Base-by-base conservation (phyloP, 805 yeast species). In the Wickerhamomyces canadensis region DNA sequence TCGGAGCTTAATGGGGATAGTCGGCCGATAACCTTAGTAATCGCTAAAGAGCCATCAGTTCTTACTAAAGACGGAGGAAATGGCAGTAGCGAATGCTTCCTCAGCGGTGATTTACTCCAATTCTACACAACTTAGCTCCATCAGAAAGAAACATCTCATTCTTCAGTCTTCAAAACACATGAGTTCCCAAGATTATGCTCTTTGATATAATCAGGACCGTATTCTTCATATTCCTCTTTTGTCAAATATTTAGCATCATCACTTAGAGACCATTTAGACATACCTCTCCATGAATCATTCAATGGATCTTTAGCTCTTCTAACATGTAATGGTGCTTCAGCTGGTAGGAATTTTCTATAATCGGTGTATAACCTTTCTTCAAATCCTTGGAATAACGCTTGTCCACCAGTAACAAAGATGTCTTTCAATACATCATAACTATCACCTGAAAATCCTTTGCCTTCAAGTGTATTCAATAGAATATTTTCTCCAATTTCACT, bases 231-330 rank as follows among this genome's bases (percentile, higher is more conserved):
- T 44, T 89, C 95, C 38, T 70, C 61, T 46, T 70, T 75, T 0
- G 93, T 72, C 18, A 91, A 66, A 41, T 70, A 76, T 19, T 65
- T 49, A 27, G 72, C 68, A 14, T 68, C 76, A 1, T 61, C 68
- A 17, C 72, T 67, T 3, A 51, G 49, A 6, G 89, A 66, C 84
- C 95, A 85, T 51, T 74, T 72, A 11, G 85, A 79, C 95, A 93
- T 88, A 21, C 98, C 98, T 51, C 69, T 80, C 98, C 98, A 93
- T 1, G 97, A 76, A 58, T 91, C 98, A 22, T 74, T 52, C 1
- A 74, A 48, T 2, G 96, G 91, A 55, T 85, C 78, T 3, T 59
- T 46, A 0, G 96, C 93, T 14, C 61, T 54, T 38, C 81, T 64
- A 1, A 89, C 82, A 5, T 67, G 61, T 25, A 89, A 61, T 0